Evolutionary conservation across 331 rosid genomes (phyloP).

Genomic region (Malus hybrid): DNA sequence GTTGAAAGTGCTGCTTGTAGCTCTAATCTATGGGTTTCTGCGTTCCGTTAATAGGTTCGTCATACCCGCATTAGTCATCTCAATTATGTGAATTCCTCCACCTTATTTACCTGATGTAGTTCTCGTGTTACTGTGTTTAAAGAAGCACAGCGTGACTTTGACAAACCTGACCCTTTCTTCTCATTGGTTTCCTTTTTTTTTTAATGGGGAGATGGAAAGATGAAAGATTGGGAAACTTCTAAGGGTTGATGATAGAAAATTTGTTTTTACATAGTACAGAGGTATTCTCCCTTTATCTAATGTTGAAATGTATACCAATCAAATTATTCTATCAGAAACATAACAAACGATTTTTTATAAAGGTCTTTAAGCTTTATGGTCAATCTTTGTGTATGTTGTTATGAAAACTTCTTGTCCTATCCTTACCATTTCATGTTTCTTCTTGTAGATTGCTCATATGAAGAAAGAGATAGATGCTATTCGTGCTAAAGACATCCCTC

Average conservation of each 20-base stretch:
- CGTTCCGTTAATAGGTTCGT: not conserved
- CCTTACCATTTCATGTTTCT: slow-evolving; percentile 3
- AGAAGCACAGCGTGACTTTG: not conserved
- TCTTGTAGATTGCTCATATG: slow-evolving; percentile 76
- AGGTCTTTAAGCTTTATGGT: not conserved
- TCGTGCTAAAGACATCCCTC: slow-evolving; percentile 91
- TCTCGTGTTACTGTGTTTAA: not conserved
- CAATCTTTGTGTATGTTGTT: slow-evolving; percentile 4
- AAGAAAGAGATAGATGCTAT: slow-evolving; percentile 94
- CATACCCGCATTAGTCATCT: not conserved
- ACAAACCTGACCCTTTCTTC: not conserved
- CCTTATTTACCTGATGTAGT: not conserved
- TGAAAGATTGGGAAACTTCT: not conserved
- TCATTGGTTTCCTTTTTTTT: not conserved
- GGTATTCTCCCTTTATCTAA: not conserved
- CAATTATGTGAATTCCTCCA: not conserved
- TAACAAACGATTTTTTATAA: not conserved
- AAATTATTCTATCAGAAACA: not conserved
- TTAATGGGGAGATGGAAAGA: not conserved
- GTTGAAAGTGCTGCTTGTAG: not conserved
- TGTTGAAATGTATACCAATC: not conserved
- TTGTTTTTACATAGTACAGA: not conserved
- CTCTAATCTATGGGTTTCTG: not conserved
- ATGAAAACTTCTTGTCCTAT: not conserved
- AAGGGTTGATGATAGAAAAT: not conserved